Evolutionary conservation across 2,329 filamentous ascomycete species (phyloP), one percentile per base, ranked within the genome.

Genomic region (Dactylellina drechsleri): DNA sequence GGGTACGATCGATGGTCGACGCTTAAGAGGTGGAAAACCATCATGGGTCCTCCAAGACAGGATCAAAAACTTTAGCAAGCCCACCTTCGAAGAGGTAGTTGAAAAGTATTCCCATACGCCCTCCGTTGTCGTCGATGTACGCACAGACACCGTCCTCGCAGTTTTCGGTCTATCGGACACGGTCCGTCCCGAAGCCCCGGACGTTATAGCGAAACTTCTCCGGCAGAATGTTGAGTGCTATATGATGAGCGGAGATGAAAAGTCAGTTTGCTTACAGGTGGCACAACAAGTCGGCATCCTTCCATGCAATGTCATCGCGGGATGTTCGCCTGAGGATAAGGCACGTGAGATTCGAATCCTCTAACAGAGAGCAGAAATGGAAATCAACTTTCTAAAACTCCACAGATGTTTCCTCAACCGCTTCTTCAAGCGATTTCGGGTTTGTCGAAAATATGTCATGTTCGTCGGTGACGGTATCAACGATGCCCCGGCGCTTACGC

Each of bases 401-500:
- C 43, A 58, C 2, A 57, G 64, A 16, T 47, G 40, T 26, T 45
- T 60, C 13, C 23, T 75, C 28, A 57, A 5, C 20, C 57, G 71
- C 15, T 52, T 50, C 4, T 31, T 75, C 4, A 31, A 60, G 0
- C 43, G 49, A 41, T 67, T 81, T 85, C 59, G 81, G 16, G 41
- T 61, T 23, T 36, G 52, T 6, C 58, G 73, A 36, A 59, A 62
- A 85, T 68, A 47, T 0, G 86, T 92, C 18, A 81, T 93, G 7
- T 93, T 94, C 81, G 85, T 87, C 59, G 91, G 91, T 40, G 91
- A 94, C 78, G 92, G 92, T 1, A 92, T 90, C n/a, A 94, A 94
- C 80, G 91, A 94, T 79, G 90, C 91, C 0, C 84, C 88, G 1
- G 91, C 91, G 0, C 84, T 94, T 2, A 88, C 90, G 0, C 87